phyloP scores from a whole-genome alignment of 495 filamentous ascomycete genomes.

The Cenococcum geophilum region DNA sequence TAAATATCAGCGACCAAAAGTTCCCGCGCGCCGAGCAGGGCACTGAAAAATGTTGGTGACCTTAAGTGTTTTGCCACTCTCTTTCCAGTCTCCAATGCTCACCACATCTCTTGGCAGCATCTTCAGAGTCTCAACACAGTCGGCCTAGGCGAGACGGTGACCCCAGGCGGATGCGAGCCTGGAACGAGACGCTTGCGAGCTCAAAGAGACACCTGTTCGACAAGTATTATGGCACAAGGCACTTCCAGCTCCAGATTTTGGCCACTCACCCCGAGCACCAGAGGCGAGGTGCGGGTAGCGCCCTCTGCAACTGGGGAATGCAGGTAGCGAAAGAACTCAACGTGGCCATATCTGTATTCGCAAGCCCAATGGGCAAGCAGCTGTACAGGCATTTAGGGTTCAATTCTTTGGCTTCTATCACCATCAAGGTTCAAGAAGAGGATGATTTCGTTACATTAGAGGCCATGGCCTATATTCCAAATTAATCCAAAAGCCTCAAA shows the following conservation, averaged over 20 bases:
- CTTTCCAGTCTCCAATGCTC: background rate
- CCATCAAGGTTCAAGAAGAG: slow-evolving; percentile 8
- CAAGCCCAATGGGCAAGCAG: slow-evolving; percentile 20
- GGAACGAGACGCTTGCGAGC: slow-evolving; percentile 1
- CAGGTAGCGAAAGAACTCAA: background rate
- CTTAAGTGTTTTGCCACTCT: no score
- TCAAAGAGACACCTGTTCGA: slow-evolving; percentile 8
- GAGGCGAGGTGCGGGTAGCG: slow-evolving; percentile 10
- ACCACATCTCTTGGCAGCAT: background rate
- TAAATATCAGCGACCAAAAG: background rate
- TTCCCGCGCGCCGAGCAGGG: background rate
- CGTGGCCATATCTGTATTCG: slow-evolving; percentile 16
- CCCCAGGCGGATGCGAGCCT: slow-evolving; percentile 13
- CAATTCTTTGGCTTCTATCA: background rate
- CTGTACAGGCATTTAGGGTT: slow-evolving; percentile 21
- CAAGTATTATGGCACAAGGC: slow-evolving; percentile 3
- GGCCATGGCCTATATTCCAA: slow-evolving; percentile 11
- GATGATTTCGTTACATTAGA: background rate
- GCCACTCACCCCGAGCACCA: slow-evolving; percentile 19
- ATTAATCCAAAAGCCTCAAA: background rate
- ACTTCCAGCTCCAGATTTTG: slow-evolving; percentile 21
- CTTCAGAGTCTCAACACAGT: background rate
- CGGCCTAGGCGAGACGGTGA: slow-evolving; percentile 13
- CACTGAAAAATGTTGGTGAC: background rate
- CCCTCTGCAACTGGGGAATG: slow-evolving; percentile 9